Evolutionary conservation across 768 basidiomycete genomes (phyloP).

Genomic region (Leccinum disarticulatum): DNA sequence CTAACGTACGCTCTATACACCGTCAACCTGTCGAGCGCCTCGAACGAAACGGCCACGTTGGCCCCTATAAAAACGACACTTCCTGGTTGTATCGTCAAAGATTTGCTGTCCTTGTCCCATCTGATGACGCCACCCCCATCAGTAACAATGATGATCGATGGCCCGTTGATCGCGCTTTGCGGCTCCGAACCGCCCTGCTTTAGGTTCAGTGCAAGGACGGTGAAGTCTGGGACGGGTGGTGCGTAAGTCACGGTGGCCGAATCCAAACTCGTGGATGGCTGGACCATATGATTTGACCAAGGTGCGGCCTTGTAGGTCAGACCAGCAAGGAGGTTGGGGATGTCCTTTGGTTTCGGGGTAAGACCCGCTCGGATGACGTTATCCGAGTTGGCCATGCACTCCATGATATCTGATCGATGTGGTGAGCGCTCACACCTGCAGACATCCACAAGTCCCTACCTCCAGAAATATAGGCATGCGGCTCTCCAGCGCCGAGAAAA

Average conservation of each 20-base stretch:
- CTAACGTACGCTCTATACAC: slow-evolving; percentile 33
- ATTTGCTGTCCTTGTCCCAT: slow-evolving; percentile 43
- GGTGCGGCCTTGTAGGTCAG: slow-evolving; percentile 81
- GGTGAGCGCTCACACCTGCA: slow-evolving; percentile 1
- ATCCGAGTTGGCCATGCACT: slow-evolving; percentile 99
- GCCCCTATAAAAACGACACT: slow-evolving; percentile 86
- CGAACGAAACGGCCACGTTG: slow-evolving; percentile 53
- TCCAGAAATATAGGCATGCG: slow-evolving; percentile 94
- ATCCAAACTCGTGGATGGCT: slow-evolving; percentile 49
- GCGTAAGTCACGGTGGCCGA: slow-evolving; percentile 65
- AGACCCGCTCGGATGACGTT: slow-evolving; percentile 98
- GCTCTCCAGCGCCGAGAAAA: slow-evolving; percentile 93
- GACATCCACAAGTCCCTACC: slow-evolving; percentile 48
- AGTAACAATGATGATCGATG: slow-evolving; percentile 81
- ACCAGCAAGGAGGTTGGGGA: slow-evolving; percentile 83
- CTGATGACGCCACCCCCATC: slow-evolving; percentile 57
- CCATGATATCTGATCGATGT: slow-evolving; percentile 77
- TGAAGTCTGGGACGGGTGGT: slow-evolving; percentile 93
- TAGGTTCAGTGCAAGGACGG: slow-evolving; percentile 69
- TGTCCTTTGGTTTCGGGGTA: slow-evolving; percentile 94
- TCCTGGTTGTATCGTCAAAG: slow-evolving; percentile 53
- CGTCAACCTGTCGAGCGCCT: slow-evolving; percentile 28
- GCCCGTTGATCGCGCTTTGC: slow-evolving; percentile 72
- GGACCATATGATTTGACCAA: slow-evolving; percentile 67
- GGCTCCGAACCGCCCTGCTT: slow-evolving; percentile 42